Conservation (phyloP, 306 rosid genomes). For the Prunus mira region DNA sequence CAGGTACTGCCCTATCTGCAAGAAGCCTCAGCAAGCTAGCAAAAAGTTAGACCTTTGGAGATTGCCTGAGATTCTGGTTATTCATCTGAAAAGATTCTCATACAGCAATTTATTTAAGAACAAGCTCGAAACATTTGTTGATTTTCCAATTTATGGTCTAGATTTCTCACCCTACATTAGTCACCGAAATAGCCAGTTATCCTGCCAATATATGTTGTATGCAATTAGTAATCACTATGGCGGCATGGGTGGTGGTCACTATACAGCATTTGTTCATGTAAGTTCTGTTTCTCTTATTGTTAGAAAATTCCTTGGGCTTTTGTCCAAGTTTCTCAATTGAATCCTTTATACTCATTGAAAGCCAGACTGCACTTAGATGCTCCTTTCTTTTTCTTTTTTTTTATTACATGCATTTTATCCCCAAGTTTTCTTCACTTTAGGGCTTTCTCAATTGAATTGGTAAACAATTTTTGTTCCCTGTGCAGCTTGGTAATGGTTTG, state of each 20-base stretch:
- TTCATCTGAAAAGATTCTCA: slow-evolving; percentile 88
- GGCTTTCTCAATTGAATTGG: neutral
- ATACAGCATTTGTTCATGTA: slow-evolving; percentile 79
- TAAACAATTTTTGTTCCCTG: slow-evolving; percentile 5
- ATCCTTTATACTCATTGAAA: neutral
- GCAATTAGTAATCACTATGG: slow-evolving; percentile 89
- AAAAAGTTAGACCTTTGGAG: slow-evolving; percentile 94
- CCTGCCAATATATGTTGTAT: slow-evolving; percentile 54
- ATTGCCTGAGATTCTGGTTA: slow-evolving; percentile 79
- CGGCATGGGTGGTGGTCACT: slow-evolving; percentile 79
- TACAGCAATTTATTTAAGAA: slow-evolving; percentile 43
- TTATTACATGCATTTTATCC: neutral
- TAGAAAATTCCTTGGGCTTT: neutral
- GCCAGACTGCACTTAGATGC: neutral
- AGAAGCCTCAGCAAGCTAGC: slow-evolving; percentile 70
- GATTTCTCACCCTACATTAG: slow-evolving; percentile 53
- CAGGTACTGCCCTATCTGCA: slow-evolving; percentile 84
- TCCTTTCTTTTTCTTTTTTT: neutral
- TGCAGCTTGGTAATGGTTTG: slow-evolving; percentile 52
- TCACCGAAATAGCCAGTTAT: slow-evolving; percentile 27
- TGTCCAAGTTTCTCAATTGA: neutral
- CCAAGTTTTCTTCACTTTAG: neutral
- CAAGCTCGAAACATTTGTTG: slow-evolving; percentile 75
- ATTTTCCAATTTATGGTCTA: slow-evolving; percentile 71
- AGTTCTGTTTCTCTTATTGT: slow-evolving; percentile 29